These are phyloP conservation scores for Lumnitzera littorea DNA, from an alignment of 345 rosid species.

Conservation along the genomic window DNA sequence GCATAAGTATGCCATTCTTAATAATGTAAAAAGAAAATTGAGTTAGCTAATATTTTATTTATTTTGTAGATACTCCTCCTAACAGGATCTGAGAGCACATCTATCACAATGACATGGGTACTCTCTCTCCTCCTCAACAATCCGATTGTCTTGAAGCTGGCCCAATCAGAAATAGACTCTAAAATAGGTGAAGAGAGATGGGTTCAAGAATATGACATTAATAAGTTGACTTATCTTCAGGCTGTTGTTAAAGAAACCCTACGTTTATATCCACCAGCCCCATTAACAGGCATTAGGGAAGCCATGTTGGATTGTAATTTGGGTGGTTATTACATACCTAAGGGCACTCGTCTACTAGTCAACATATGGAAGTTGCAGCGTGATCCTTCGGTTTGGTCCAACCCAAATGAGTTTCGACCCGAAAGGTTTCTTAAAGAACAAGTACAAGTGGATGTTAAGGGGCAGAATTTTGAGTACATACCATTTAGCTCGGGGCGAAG, in stretches of 20 bases:
- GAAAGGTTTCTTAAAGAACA: conserved; percentile 32
- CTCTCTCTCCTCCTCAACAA: conserved; percentile 26
- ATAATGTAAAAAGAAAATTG: background rate
- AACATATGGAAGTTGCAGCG: conserved; percentile 59
- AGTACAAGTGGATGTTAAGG: conserved; percentile 5
- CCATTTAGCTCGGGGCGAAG: conserved; percentile 49
- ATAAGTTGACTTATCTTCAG: conserved; percentile 17
- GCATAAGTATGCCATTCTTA: background rate
- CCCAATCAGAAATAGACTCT: conserved; percentile 20
- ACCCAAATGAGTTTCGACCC: conserved; percentile 32
- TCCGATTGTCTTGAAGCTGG: conserved; percentile 6
- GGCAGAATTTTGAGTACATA: conserved; percentile 23
- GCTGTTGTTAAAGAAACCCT: conserved; percentile 14
- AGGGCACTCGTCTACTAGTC: conserved; percentile 39
- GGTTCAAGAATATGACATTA: conserved; percentile 21
- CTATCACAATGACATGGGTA: conserved; percentile 20
- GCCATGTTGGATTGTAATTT: conserved; percentile 40
- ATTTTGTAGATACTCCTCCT: conserved; percentile 16
- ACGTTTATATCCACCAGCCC: conserved; percentile 17
- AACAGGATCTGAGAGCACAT: conserved; percentile 20
- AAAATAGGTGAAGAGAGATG: conserved; percentile 12
- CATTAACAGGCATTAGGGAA: conserved; percentile 34
- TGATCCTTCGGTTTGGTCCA: conserved; percentile 40
- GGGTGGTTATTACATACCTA: conserved; percentile 31
- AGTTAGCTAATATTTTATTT: background rate